A percentile compares a stretch with the other conserved stretches of the same genome.
Conservation (phyloP, 2,329 filamentous ascomycete genomes). For the Fusarium clavum region DNA sequence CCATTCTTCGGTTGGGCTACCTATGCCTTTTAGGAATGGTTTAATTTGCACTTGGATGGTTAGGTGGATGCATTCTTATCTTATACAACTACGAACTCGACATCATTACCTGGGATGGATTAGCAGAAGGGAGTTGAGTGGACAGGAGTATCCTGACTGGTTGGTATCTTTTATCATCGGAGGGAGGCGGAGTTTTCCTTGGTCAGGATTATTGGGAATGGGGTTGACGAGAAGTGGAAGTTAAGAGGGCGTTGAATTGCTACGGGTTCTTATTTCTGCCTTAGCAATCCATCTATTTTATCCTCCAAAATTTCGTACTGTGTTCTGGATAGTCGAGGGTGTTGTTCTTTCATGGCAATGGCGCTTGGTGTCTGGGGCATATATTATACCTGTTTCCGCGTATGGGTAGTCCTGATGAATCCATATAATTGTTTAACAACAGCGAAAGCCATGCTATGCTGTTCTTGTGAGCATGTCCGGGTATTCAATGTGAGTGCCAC, state of each 20-base stretch:
- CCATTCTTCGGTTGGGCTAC: slow-evolving; percentile 10
- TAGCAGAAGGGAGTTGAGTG: slow-evolving; percentile 32
- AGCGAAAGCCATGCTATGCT: not conserved
- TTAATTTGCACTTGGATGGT: slow-evolving; percentile 29
- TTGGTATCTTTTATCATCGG: slow-evolving; percentile 35
- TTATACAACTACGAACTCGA: slow-evolving; percentile 25
- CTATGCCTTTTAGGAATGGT: slow-evolving; percentile 4
- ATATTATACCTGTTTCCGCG: slow-evolving; percentile 48
- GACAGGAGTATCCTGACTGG: slow-evolving; percentile 34
- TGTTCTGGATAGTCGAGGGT: slow-evolving; percentile 32
- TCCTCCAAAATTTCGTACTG: slow-evolving; percentile 37
- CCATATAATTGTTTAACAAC: not conserved
- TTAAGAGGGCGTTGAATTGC: slow-evolving; percentile 31
- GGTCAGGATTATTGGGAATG: slow-evolving; percentile 15
- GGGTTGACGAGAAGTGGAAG: slow-evolving; percentile 16
- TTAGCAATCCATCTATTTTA: slow-evolving; percentile 43
- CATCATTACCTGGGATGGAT: slow-evolving; percentile 39
- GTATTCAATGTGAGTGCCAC: not conserved
- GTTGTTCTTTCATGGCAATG: slow-evolving; percentile 51
- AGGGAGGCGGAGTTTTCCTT: slow-evolving; percentile 29
- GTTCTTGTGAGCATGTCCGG: not conserved
- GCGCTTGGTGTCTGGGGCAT: slow-evolving; percentile 50
- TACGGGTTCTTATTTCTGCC: slow-evolving; percentile 33
- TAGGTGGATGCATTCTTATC: slow-evolving; percentile 34
- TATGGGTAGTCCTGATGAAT: slow-evolving; percentile 34